Evolutionary conservation across 2,329 filamentous ascomycete genomes (phyloP).

Genomic region (Aspergillus jensenii): DNA sequence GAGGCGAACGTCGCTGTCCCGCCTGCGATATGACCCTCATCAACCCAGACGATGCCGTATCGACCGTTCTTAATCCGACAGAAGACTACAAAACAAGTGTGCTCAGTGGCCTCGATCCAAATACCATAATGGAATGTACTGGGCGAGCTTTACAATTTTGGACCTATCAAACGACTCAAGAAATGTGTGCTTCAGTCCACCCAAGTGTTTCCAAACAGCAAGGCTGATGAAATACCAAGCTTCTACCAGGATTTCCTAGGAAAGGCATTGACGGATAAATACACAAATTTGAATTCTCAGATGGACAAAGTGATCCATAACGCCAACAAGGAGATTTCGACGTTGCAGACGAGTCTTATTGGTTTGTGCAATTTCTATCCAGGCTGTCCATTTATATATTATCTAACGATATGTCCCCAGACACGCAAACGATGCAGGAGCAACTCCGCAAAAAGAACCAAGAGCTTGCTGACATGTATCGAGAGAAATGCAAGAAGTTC

Average conservation of each 20-base stretch:
- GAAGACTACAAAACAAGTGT: constrained; percentile 91
- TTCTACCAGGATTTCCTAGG: constrained; percentile 75
- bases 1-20: constrained; percentile 64
- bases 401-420: constrained; percentile 31
- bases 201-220: neutral
- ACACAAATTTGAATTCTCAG: constrained; percentile 61
- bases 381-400: neutral
- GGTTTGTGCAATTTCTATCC: constrained; percentile 46
- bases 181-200: constrained; percentile 60
- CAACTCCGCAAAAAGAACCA: constrained; percentile 68
- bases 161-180: constrained; percentile 80
- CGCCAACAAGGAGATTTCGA: constrained; percentile 70
- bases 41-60: constrained; percentile 72
- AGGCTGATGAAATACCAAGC: constrained; percentile 40
- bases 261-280: constrained; percentile 72
- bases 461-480: constrained; percentile 65
- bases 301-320: constrained; percentile 73
- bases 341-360: constrained; percentile 63
- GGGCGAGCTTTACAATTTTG: constrained; percentile 78
- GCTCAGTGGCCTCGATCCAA: constrained; percentile 77
- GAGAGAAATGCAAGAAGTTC: constrained; percentile 69
- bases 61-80: constrained; percentile 70
- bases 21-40: constrained; percentile 69
- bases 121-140: constrained; percentile 81
- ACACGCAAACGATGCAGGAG: constrained; percentile 62